phyloP scores from a whole-genome alignment of 208 protist genomes.

The Crithidia sp. region DNA sequence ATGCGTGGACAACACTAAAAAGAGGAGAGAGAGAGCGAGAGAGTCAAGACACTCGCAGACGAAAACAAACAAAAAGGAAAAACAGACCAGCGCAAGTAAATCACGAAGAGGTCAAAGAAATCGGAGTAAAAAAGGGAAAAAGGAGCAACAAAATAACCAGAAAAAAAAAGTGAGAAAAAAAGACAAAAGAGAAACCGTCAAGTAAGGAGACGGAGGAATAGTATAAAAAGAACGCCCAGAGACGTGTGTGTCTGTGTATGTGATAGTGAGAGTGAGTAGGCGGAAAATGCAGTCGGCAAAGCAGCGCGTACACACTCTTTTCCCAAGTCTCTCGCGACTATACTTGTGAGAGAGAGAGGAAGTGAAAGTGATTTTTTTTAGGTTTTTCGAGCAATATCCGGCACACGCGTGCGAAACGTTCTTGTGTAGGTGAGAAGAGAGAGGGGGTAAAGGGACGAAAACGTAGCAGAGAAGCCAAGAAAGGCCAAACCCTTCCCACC shows the following conservation, averaged over 20 bases:
- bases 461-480: too few species aligned
- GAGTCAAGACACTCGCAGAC: background rate
- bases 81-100: background rate
- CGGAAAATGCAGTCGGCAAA: background rate
- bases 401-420: too few species aligned
- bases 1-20: too few species aligned
- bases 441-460: too few species aligned
- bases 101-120: background rate
- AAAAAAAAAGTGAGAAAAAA: conserved; percentile 2
- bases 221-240: background rate
- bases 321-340: too few species aligned
- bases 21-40: too few species aligned
- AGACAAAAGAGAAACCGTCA: conserved; percentile 19
- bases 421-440: too few species aligned
- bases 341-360: too few species aligned
- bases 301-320: too few species aligned
- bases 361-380: too few species aligned
- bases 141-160: background rate
- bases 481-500: too few species aligned
- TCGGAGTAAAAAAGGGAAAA: background rate
- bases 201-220: background rate
- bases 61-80: background rate
- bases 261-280: background rate
- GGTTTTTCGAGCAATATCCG: too few species aligned
- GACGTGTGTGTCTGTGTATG: background rate